phyloP scores from a whole-genome alignment of 768 basidiomycete genomes.

The Lyophyllum shimeji region DNA sequence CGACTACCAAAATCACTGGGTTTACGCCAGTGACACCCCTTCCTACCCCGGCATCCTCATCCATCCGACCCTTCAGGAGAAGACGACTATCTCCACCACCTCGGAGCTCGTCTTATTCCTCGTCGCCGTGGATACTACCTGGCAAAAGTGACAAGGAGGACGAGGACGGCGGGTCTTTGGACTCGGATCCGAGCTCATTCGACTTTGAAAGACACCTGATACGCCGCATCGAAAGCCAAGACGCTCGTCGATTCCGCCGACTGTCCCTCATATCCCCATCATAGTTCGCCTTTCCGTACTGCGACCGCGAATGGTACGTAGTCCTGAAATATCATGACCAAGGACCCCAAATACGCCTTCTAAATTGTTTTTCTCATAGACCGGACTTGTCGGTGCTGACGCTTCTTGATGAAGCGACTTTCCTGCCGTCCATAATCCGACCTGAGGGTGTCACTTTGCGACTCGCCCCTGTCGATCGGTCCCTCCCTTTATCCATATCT shows the following conservation, averaged over 20 bases:
- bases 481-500: constrained; percentile 6
- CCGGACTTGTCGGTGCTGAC: constrained; percentile 10
- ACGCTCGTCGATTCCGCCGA: constrained; percentile 25
- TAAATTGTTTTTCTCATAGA: constrained; percentile 2
- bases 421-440: not conserved
- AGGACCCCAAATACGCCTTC: not conserved
- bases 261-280: constrained; percentile 14
- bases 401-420: constrained; percentile 1
- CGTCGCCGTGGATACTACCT: constrained; percentile 36
- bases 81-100: constrained; percentile 32
- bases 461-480: not conserved
- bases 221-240: constrained; percentile 39
- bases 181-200: constrained; percentile 30
- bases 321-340: not conserved
- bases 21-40: constrained; percentile 31
- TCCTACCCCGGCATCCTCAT: constrained; percentile 5
- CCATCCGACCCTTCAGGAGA: constrained; percentile 19
- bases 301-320: not conserved
- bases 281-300: not conserved
- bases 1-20: constrained; percentile 36
- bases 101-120: constrained; percentile 32
- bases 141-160: constrained; percentile 29
- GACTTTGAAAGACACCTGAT: constrained; percentile 42
- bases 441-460: constrained; percentile 2
- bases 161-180: constrained; percentile 32